Evolutionary conservation across 306 rosid species (phyloP), one percentile per base, ranked within the genome.

Genomic region (Ziziphus jujuba): DNA sequence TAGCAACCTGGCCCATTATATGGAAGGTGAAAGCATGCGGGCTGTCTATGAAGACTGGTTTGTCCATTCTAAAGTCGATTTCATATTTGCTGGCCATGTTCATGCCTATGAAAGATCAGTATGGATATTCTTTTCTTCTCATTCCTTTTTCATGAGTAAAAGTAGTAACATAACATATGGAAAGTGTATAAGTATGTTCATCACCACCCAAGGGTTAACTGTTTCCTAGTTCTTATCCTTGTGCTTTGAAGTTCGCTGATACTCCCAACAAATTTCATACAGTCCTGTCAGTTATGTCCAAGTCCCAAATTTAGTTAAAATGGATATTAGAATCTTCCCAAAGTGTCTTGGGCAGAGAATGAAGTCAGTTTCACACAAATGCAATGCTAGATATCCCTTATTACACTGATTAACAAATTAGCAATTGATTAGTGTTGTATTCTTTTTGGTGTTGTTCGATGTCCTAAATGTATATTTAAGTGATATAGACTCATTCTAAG

Each of bases 31-130:
- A 78, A 75, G 91, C 74, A 86, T 86, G 86, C 79, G 87, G 43
- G 63, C 80, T 24, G 81, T 61, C 54, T 82, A 66, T 59, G 91
- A 86, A 72, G 78, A 80, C 72, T 83, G 84, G 85, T 78, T 82
- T 81, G 65, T 75, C 66, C 20, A 70, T 9, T 73, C 73, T 77
- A 86, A 78, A 76, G 91, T 80, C 19, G 91, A 86, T 9, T 66
- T 83, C 49, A 52, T 83, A 58, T 86, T 86, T 69, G 91, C 91
- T 38, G 91, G 91, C 38, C 91, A 86, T 71, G 91, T 86, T 60
- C 91, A 86, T 78, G 91, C 87, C 54, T 77, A 86, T 70, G 91
- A 86, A 83, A 80, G 91, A 77, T 86, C 91, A 12, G 91, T 86
- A 82, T 52, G 84, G 71, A 25, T 13, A 56, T 59, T 34, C 24